These are phyloP conservation scores for Phytophthora megakarya DNA, from an alignment of 352 stramenopile genomes.

Conservation along the genomic window DNA sequence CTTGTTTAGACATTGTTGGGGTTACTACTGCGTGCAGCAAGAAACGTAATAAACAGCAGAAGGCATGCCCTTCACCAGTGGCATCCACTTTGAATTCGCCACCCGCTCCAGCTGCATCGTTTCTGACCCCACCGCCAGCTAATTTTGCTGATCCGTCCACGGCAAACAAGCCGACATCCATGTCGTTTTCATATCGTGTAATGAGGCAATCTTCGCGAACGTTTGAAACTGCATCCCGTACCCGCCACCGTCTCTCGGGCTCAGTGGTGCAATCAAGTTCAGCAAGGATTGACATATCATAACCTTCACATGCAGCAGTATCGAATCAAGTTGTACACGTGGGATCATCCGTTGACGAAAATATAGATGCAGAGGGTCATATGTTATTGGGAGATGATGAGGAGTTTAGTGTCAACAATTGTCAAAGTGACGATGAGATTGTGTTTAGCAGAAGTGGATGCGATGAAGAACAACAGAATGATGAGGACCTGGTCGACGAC, in stretches of 20 bases:
- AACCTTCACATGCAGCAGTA: background rate
- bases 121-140: no score
- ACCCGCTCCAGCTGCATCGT: background rate
- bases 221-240: background rate
- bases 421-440: background rate
- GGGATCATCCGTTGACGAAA: background rate
- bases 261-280: background rate
- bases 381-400: background rate
- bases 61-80: background rate
- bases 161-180: background rate
- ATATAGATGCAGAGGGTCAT: background rate
- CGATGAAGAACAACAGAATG: background rate
- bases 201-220: background rate
- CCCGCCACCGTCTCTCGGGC: background rate
- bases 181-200: background rate
- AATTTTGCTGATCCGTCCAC: no score
- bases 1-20: background rate
- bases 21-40: background rate
- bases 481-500: background rate
- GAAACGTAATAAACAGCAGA: background rate
- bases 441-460: background rate
- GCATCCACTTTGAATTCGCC: background rate
- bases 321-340: background rate
- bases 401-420: background rate
- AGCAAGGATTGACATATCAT: background rate